phyloP scores from a whole-genome alignment of 768 basidiomycete genomes.

The Lentinula guzmanii region DNA sequence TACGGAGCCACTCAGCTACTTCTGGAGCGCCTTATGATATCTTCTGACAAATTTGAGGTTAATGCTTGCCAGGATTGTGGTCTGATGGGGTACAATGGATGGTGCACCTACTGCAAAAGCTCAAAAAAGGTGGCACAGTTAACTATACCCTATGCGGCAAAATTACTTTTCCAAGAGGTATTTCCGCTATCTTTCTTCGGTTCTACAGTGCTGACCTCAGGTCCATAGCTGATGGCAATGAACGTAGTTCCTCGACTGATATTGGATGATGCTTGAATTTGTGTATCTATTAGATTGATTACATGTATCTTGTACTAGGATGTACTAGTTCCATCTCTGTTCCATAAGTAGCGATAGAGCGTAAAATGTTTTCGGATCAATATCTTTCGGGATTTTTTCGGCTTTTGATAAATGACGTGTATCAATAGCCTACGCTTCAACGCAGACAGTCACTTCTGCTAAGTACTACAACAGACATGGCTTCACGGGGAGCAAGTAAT shows the following conservation, averaged over 20 bases:
- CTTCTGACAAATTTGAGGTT: constrained; percentile 96
- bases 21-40: constrained; percentile 97
- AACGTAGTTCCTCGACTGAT: constrained; percentile 88
- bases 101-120: constrained; percentile 98
- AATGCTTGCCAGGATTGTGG: constrained; percentile 95
- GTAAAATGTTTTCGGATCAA: background rate
- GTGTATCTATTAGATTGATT: constrained; percentile 5
- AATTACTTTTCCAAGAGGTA: constrained; percentile 88
- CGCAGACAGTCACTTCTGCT: background rate
- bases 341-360: too few species aligned
- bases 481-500: constrained; percentile 44
- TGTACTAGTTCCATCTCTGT: background rate
- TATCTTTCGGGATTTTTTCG: background rate
- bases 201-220: background rate
- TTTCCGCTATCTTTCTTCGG: constrained; percentile 13
- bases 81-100: constrained; percentile 89
- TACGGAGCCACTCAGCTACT: constrained; percentile 97
- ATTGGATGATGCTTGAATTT: constrained; percentile 65
- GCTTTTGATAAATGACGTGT: background rate
- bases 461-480: constrained; percentile 28
- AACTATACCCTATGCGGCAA: constrained; percentile 95
- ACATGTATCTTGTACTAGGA: background rate
- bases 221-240: constrained; percentile 88
- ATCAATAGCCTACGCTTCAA: background rate
- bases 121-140: constrained; percentile 94